Base-by-base conservation (phyloP, 352 stramenopile species). In the Globisporangium takayamanum region DNA sequence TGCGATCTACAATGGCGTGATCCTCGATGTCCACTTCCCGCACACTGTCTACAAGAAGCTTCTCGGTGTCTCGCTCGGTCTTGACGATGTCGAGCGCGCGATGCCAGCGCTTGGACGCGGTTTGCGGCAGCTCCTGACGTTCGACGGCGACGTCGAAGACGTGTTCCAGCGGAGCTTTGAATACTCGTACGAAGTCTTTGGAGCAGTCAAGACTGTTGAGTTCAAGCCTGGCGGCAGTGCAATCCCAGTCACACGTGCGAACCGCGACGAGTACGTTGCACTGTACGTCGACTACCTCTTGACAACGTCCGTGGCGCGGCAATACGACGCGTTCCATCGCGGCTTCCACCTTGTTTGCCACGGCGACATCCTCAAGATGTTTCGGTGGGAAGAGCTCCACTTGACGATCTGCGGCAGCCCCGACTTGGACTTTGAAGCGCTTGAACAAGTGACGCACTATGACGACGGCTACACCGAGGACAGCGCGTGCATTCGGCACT, bases 1-100 rank as follows among this genome's bases (percentile, higher is more conserved):
- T 8, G 85, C 85, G 14, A 91, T 95, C 46, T 95, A 95, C 64
- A 95, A 95, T 26, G 72, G 74, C 10, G 83, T 94, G 25, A 92
- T 94, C 42, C 57, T 94, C 25, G 84, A 94, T 33, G 64, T 94
- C 8, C 80, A 82, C 36, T 93, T 95, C 53, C 85, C 85, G 0
- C 78, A 86, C 36, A 73, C 82, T 25, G 78, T 94, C 47, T 94
- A 92, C 71, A 94, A 94, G 60, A 91, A 90, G 51, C 68, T 94
- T 1, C 86, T 91, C 76, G 58, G 69, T 5, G 78, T 68, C 42
- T 20, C 60, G 8, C 50, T 90, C 42, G 80, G 62, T 33, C 63
- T 92, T 16, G 62, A 69, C 18, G 83, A 92, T 60, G 58, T 92
- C 1, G 80, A 90, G 44, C 50, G 66, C 3, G 73, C 73, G 26